A percentile compares a stretch with the other conserved stretches of the same genome.
Evolutionary conservation across 2,329 filamentous ascomycete genomes (phyloP).

Genomic region (Aspergillus ochraceus): DNA sequence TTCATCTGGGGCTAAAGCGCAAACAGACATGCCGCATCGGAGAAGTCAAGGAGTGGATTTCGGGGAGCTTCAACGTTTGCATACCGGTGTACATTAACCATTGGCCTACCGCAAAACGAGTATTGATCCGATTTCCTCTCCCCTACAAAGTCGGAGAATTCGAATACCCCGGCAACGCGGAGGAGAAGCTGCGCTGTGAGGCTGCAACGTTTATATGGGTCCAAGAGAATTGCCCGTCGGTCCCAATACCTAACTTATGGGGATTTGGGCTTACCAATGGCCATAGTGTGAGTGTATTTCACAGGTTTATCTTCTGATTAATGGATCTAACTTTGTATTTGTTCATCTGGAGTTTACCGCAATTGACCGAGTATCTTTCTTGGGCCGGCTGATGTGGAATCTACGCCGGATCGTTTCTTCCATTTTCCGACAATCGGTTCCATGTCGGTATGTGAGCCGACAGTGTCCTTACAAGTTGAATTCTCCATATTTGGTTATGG

Average conservation of each 20-base stretch:
- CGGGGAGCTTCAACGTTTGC: constrained; percentile 31
- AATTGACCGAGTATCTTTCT: no score
- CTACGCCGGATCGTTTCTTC: constrained; percentile 1
- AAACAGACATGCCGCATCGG: constrained; percentile 17
- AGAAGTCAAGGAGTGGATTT: constrained; percentile 23
- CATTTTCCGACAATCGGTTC: constrained; percentile 20
- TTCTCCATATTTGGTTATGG: constrained; percentile 19
- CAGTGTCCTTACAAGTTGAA: background rate
- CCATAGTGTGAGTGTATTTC: constrained; percentile 22
- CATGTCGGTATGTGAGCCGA: constrained; percentile 23
- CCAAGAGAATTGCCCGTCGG: constrained; percentile 22
- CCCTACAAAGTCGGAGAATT: constrained; percentile 26
- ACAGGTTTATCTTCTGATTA: background rate
- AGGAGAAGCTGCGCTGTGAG: constrained; percentile 30
- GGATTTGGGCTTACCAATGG: constrained; percentile 27
- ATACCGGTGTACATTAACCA: constrained; percentile 21
- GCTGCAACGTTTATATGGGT: constrained; percentile 29
- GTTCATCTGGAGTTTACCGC: background rate
- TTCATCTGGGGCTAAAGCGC: constrained; percentile 23
- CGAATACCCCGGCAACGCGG: constrained; percentile 23
- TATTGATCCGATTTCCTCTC: constrained; percentile 25
- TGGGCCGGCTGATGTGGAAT: no score
- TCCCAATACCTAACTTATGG: constrained; percentile 25
- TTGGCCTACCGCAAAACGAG: background rate
- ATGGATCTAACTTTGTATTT: background rate